These are phyloP conservation scores for Filobasidium uniguttulatum DNA, from an alignment of 1,284 basidiomycete species.

Conservation along the genomic window DNA sequence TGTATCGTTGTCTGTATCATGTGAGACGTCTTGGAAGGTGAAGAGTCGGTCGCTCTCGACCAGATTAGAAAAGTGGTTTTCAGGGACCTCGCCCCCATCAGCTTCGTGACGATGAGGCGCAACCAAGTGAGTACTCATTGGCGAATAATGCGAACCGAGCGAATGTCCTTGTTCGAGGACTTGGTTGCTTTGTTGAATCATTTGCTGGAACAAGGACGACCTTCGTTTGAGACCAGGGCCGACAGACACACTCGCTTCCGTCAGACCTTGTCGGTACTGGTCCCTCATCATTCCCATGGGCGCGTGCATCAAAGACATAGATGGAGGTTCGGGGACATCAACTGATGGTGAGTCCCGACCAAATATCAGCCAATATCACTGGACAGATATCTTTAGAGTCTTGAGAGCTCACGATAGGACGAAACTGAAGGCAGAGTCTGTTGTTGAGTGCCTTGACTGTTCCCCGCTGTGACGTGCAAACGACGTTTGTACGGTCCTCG, in stretches of 20 bases:
- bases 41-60: neutral
- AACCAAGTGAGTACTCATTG: neutral
- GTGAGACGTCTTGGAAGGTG: neutral
- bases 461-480: neutral
- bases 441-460: neutral
- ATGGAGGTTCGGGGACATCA: neutral
- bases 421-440: neutral
- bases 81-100: too few relatives aligned
- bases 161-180: neutral
- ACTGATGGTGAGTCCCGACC: too few relatives aligned
- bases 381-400: neutral
- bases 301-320: neutral
- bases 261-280: neutral
- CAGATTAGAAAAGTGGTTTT: neutral
- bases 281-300: too few relatives aligned
- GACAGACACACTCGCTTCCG: neutral
- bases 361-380: too few relatives aligned
- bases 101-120: too few relatives aligned
- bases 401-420: neutral
- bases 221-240: neutral
- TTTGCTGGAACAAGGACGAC: neutral
- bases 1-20: neutral
- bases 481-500: constrained; percentile 1
- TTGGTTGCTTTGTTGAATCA: neutral
- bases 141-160: neutral